A percentile compares a stretch with the other conserved stretches of the same genome.
Conservation (phyloP, 225 moss, liverwort and hornwort species). For the Antitrichia curtipendula region DNA sequence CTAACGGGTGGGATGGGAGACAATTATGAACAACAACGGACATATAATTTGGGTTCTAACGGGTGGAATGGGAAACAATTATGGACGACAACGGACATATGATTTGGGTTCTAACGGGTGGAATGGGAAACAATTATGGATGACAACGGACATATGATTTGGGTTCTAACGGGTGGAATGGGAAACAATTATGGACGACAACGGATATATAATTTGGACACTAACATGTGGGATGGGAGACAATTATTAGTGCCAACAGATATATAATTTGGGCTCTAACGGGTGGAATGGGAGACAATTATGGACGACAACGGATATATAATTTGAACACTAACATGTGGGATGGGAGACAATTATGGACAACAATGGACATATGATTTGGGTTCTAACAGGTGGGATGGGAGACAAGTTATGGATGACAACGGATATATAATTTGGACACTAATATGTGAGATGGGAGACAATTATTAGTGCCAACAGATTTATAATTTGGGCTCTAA, state of each 20-base stretch:
- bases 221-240: neutral
- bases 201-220: neutral
- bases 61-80: too few relatives aligned
- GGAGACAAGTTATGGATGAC: fast-evolving
- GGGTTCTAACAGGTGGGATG: fast-evolving
- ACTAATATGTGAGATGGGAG: neutral
- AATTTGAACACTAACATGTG: too few relatives aligned
- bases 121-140: neutral
- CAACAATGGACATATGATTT: neutral
- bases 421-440: neutral
- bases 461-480: fast-evolving
- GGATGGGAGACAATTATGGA: too few relatives aligned
- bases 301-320: too few relatives aligned
- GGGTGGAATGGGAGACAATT: neutral
- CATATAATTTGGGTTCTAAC: neutral
- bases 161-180: neutral
- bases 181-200: neutral
- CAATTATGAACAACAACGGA: fast-evolving
- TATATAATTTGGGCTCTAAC: too few relatives aligned
- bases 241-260: too few relatives aligned
- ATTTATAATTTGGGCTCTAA: neutral
- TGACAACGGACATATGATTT: neutral
- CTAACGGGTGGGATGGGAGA: neutral
- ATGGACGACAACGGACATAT: too few relatives aligned
- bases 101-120: neutral